Percentiles rank a stretch among this genome's conserved stretches.
Evolutionary conservation across 2,329 filamentous ascomycete genomes (phyloP).

Genomic region (Alternaria ventricosa): DNA sequence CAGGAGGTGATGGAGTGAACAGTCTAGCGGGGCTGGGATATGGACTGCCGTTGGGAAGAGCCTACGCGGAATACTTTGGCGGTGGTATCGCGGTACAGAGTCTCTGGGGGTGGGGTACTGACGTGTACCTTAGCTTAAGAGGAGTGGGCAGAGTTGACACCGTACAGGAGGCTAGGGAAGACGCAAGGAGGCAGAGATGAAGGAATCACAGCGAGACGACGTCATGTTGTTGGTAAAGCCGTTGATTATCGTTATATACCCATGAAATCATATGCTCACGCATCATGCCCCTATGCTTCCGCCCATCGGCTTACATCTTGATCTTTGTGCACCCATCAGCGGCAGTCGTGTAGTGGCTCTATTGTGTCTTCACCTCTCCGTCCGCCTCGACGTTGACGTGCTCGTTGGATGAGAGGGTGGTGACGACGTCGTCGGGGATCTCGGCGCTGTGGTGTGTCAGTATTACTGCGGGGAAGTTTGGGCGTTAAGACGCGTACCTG

Average conservation of each 20-base stretch:
- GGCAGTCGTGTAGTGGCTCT: conserved; percentile 37
- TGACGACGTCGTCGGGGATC: conserved; percentile 71
- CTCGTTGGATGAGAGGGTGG: conserved; percentile 70
- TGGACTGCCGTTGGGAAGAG: conserved; percentile 84
- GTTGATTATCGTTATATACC: conserved; percentile 10
- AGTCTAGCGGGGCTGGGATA: conserved; percentile 90
- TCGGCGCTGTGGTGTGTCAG: conserved; percentile 64
- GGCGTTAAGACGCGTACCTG: conserved; percentile 67
- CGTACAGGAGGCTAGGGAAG: conserved; percentile 4
- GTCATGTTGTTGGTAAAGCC: neutral
- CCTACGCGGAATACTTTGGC: conserved; percentile 98
- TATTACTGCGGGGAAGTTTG: conserved; percentile 3
- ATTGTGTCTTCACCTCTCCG: conserved; percentile 73
- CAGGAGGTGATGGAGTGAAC: conserved; percentile 75
- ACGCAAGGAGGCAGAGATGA: conserved; percentile 6
- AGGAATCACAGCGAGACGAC: neutral
- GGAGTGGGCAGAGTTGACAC: conserved; percentile 60
- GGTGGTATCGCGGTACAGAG: conserved; percentile 96
- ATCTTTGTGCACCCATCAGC: conserved; percentile 12
- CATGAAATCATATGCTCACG: conserved; percentile 3
- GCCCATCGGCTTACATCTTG: neutral
- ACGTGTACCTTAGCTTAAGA: conserved; percentile 68
- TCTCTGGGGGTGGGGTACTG: conserved; percentile 87
- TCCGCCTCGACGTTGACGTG: conserved; percentile 83
- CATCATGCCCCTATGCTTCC: neutral